A percentile compares a stretch with the other conserved stretches of the same genome.
These are phyloP conservation scores for Fusarium sp. DNA, from an alignment of 2,329 filamentous ascomycete genomes.

Conservation along the genomic window DNA sequence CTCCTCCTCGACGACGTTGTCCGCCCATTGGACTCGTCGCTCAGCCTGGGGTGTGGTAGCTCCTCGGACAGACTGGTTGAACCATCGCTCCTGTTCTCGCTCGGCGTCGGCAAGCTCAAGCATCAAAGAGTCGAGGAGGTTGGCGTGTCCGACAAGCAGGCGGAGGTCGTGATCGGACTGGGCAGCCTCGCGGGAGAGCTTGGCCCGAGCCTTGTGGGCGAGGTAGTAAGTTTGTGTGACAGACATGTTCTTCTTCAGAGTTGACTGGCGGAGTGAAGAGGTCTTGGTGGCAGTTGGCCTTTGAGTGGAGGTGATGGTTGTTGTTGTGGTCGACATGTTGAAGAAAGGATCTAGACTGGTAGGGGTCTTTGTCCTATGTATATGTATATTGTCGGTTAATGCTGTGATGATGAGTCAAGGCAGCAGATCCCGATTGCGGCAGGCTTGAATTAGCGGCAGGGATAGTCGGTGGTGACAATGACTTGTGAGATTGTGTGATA, in stretches of 20 bases:
- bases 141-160: conserved; percentile 96
- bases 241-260: conserved; percentile 87
- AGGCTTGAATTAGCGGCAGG: conserved; percentile 49
- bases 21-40: conserved; percentile 88
- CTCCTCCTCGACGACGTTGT: conserved; percentile 80
- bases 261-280: conserved; percentile 49
- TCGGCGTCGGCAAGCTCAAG: conserved; percentile 91
- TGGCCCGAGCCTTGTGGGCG: conserved; percentile 93
- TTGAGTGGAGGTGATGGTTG: conserved; percentile 42
- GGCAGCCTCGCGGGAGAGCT: conserved; percentile 93
- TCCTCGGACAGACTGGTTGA: conserved; percentile 92
- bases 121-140: conserved; percentile 97
- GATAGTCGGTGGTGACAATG: conserved; percentile 49
- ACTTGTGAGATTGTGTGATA: conserved; percentile 50
- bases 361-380: conserved; percentile 44
- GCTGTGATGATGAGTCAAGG: conserved; percentile 49
- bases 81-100: conserved; percentile 96
- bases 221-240: conserved; percentile 99
- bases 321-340: conserved; percentile 51
- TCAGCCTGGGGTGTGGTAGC: conserved; percentile 70
- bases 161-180: conserved; percentile 94
- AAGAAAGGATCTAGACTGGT: conserved; percentile 31
- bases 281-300: conserved; percentile 48
- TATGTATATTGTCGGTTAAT: conserved; percentile 45
- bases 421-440: conserved; percentile 50